These are phyloP conservation scores for Mrakia hoshinonis DNA, from an alignment of 768 basidiomycete genomes.

Conservation along the genomic window DNA sequence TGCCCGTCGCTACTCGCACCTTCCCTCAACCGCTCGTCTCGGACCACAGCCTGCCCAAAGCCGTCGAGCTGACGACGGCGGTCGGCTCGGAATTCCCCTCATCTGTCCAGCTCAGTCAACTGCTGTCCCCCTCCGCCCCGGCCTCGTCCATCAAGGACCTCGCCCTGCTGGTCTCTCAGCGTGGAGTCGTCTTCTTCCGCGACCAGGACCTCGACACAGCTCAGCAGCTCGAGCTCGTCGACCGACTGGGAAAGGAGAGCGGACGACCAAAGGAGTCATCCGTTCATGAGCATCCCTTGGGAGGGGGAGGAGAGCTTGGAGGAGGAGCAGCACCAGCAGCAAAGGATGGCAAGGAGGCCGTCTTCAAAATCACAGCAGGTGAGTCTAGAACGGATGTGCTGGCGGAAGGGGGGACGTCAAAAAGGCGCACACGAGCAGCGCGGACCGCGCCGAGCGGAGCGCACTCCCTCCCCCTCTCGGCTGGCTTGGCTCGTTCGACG, in stretches of 20 bases:
- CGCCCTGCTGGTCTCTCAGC: conserved; percentile 45
- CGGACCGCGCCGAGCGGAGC: too few species aligned
- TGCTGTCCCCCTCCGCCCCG: conserved; percentile 38
- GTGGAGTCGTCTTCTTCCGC: conserved; percentile 60
- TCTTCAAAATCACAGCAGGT: conserved; percentile 49
- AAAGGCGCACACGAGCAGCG: conserved; percentile 34
- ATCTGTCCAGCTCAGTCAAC: conserved; percentile 46
- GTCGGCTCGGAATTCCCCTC: conserved; percentile 52
- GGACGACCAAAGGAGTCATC: conserved; percentile 48
- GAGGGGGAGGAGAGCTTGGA: conserved; percentile 48
- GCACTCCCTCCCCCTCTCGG: too few species aligned
- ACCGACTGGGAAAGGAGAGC: conserved; percentile 47
- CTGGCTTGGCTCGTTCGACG: too few species aligned
- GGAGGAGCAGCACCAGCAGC: conserved; percentile 22
- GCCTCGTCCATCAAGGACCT: conserved; percentile 50
- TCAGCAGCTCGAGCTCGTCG: conserved; percentile 50
- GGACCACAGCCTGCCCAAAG: background rate
- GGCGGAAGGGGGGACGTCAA: background rate
- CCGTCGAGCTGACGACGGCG: conserved; percentile 45
- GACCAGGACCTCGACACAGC: conserved; percentile 49
- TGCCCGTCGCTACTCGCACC: conserved; percentile 21
- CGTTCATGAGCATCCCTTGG: conserved; percentile 54
- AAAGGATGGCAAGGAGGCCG: conserved; percentile 44
- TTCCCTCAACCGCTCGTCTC: background rate
- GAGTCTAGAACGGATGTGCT: background rate